Evolutionary conservation across 495 filamentous ascomycete species (phyloP).

Genomic region (Aspergillus bridgeri): DNA sequence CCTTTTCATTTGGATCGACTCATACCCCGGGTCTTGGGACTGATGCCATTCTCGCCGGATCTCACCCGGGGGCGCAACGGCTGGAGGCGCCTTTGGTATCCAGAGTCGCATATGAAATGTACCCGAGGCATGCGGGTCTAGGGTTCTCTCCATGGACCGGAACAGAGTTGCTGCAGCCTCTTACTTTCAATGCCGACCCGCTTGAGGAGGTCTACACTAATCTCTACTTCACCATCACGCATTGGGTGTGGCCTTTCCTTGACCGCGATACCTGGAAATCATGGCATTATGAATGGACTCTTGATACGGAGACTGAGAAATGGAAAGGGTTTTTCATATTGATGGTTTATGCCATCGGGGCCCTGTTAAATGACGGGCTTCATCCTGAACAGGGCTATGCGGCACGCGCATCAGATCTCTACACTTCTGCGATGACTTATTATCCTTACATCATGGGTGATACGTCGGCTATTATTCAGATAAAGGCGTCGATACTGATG

Average conservation of each 20-base stretch:
- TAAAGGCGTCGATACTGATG: conserved; percentile 32
- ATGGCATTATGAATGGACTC: conserved; percentile 22
- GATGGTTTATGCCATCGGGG: conserved; percentile 35
- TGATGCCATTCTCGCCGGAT: not conserved
- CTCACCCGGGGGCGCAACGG: not conserved
- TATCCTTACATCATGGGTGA: conserved; percentile 30
- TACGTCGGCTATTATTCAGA: conserved; percentile 27
- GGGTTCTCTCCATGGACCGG: conserved; percentile 17
- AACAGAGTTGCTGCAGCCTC: conserved; percentile 10
- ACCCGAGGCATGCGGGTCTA: not conserved
- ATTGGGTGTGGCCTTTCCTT: conserved; percentile 35
- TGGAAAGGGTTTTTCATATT: conserved; percentile 30
- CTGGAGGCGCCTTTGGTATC: not conserved
- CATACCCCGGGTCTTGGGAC: not conserved
- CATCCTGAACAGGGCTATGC: conserved; percentile 24
- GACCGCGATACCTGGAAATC: conserved; percentile 24
- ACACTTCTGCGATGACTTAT: conserved; percentile 26
- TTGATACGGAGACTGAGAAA: conserved; percentile 17
- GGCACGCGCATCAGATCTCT: conserved; percentile 24
- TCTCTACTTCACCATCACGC: conserved; percentile 29
- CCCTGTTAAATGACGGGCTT: conserved; percentile 25
- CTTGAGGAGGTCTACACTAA: conserved; percentile 32
- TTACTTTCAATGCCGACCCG: conserved; percentile 13
- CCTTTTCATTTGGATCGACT: not conserved
- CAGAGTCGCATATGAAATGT: not conserved